Conservation (phyloP, 495 filamentous ascomycete species). For the Massariosphaeria phaeospora region DNA sequence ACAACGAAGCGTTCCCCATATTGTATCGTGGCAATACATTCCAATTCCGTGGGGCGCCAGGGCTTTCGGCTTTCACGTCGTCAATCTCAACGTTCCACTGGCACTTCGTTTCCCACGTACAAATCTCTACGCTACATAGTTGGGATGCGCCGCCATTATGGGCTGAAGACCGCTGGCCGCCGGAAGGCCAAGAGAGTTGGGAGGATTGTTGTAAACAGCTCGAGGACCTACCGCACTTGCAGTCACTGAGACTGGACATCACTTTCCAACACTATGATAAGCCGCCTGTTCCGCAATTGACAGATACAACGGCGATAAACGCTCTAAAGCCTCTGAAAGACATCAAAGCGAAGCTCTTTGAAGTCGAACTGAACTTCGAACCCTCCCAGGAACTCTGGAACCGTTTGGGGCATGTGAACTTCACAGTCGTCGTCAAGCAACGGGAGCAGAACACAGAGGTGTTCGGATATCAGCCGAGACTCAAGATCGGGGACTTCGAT, state of each 20-base stretch:
- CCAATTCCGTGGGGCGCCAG: not conserved
- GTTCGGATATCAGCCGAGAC: too few relatives aligned
- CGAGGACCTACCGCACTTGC: not conserved
- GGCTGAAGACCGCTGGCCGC: not conserved
- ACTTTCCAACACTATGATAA: not conserved
- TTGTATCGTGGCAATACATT: slow-evolving; percentile 3
- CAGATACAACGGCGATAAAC: not conserved
- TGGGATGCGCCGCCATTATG: not conserved
- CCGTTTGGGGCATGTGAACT: too few relatives aligned
- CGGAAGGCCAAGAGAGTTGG: not conserved
- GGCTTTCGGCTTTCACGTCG: not conserved
- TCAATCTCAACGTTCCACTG: not conserved
- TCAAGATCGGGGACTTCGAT: too few relatives aligned
- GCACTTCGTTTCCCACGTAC: not conserved
- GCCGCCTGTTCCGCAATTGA: too few relatives aligned
- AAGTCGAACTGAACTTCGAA: slow-evolving; percentile 8
- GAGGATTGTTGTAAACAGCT: not conserved
- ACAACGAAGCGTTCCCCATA: slow-evolving; percentile 1
- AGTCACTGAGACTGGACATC: not conserved
- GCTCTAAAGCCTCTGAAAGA: not conserved
- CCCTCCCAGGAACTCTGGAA: too few relatives aligned
- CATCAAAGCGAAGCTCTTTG: not conserved
- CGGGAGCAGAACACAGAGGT: too few relatives aligned
- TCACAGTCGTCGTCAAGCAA: too few relatives aligned
- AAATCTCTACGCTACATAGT: not conserved